Evolutionary conservation across 768 basidiomycete genomes (phyloP).

Genomic region (Russula brevipes): DNA sequence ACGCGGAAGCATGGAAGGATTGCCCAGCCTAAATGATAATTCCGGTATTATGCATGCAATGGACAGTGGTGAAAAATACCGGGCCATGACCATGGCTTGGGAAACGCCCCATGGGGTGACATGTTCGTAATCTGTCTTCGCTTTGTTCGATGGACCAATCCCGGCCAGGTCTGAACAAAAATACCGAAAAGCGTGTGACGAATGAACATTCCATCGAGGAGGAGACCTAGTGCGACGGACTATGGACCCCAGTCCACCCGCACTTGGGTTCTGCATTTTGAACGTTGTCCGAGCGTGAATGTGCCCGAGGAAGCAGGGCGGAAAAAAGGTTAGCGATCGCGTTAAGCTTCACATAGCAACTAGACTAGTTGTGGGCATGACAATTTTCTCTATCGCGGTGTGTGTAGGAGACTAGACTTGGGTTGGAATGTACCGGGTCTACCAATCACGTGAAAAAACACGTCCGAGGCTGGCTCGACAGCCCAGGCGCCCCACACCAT

Average conservation of each 20-base stretch:
- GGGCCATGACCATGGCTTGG: background rate
- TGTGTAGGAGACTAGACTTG: background rate
- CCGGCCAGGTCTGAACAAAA: background rate
- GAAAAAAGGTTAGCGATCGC: background rate
- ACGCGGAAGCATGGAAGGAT: background rate
- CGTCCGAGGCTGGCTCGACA: no score
- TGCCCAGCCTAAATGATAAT: background rate
- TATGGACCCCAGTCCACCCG: background rate
- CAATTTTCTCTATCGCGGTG: background rate
- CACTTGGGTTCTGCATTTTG: background rate
- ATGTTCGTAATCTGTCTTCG: no score
- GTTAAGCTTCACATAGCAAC: background rate
- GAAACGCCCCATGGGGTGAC: background rate
- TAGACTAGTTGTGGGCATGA: background rate
- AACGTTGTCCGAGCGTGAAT: background rate
- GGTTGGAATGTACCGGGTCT: background rate
- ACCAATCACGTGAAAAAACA: background rate
- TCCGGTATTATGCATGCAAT: background rate
- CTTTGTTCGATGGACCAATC: background rate
- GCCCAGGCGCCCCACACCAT: conserved; percentile 36
- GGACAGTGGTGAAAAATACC: background rate
- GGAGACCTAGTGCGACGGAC: background rate
- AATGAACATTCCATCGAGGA: background rate
- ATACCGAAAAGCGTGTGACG: background rate
- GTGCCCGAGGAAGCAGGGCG: background rate